These are phyloP conservation scores for Paspalum notatum DNA, from an alignment of 176 grass and related monocot species.

Conservation along the genomic window DNA sequence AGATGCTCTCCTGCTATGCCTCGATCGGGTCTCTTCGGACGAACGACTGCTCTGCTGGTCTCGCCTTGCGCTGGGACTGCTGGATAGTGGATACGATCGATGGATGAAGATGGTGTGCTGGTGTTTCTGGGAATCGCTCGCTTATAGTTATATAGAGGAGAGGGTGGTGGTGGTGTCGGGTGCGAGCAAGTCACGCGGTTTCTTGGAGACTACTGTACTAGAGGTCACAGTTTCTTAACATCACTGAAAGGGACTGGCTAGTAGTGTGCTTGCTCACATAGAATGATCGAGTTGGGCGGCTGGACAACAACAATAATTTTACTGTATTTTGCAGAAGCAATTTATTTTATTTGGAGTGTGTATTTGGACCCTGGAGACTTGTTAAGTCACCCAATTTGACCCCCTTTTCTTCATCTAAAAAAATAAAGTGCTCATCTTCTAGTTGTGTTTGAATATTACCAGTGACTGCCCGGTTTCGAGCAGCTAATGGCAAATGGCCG, in stretches of 20 bases:
- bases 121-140: not conserved
- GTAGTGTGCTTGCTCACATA: not conserved
- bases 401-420: not conserved
- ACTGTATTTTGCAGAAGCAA: not conserved
- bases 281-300: not conserved
- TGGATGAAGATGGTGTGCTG: not conserved
- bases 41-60: not conserved
- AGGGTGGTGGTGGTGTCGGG: not conserved
- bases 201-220: slow-evolving; percentile 22
- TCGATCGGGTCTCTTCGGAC: not conserved
- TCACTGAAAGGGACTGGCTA: not conserved
- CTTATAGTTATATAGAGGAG: slow-evolving; percentile 43
- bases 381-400: slow-evolving; percentile 30
- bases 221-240: slow-evolving; percentile 14
- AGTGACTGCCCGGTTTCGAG: slow-evolving; percentile 21
- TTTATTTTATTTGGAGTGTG: slow-evolving; percentile 3
- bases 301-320: not conserved
- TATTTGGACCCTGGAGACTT: slow-evolving; percentile 31
- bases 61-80: slow-evolving; percentile 7
- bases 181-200: slow-evolving; percentile 35
- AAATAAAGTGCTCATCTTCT: not conserved
- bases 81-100: not conserved
- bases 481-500: not conserved
- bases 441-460: slow-evolving; percentile 6
- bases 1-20: not conserved